Conservation (phyloP, 345 rosid species). For the Boechera divaricarpa region DNA sequence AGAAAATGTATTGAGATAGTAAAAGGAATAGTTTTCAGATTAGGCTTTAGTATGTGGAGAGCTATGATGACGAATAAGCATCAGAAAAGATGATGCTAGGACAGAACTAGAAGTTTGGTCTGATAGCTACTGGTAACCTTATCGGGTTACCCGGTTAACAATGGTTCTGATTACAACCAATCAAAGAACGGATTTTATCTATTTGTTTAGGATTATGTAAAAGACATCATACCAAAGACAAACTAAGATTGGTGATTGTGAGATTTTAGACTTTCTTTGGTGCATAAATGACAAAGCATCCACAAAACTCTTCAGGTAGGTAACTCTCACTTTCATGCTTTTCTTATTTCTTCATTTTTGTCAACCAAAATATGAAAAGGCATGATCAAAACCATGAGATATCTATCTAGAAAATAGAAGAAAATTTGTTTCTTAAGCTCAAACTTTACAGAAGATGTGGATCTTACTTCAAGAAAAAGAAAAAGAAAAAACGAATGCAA, state of each 20-base stretch:
- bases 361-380: not conserved
- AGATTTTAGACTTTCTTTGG: slow-evolving; percentile 8
- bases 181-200: slow-evolving; percentile 1
- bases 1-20: slow-evolving; percentile 26
- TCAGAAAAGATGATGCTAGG: slow-evolving; percentile 23
- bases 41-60: not conserved
- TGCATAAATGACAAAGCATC: slow-evolving; percentile 37
- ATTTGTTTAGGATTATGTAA: slow-evolving; percentile 1
- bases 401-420: slow-evolving; percentile 4
- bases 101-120: slow-evolving; percentile 26
- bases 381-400: not conserved
- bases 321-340: slow-evolving; percentile 40
- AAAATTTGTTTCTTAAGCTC: slow-evolving; percentile 19
- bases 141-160: not conserved
- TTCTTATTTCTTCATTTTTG: slow-evolving; percentile 7
- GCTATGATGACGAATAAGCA: slow-evolving; percentile 13
- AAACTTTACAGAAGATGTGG: slow-evolving; percentile 13
- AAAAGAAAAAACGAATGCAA: not conserved
- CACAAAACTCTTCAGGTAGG: slow-evolving; percentile 33
- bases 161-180: slow-evolving; percentile 14
- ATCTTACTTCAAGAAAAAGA: slow-evolving; percentile 1
- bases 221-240: slow-evolving; percentile 12
- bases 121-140: not conserved
- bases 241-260: slow-evolving; percentile 13
- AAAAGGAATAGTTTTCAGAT: not conserved